Evolutionary conservation across 768 basidiomycete species (phyloP).

Genomic region (Leccinum truebloodii): DNA sequence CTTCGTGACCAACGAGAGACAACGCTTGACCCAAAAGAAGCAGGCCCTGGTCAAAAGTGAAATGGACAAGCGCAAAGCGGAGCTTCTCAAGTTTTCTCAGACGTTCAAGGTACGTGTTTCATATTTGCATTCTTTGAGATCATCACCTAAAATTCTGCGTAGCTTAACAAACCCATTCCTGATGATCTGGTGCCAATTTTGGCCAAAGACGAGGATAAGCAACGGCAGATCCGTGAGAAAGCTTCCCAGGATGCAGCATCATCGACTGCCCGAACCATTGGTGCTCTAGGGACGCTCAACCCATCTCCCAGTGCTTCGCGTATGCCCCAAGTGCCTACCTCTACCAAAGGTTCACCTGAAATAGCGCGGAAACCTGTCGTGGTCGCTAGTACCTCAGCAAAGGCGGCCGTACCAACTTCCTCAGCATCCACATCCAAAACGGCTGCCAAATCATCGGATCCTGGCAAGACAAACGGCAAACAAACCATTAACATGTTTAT

Average conservation of each 20-base stretch:
- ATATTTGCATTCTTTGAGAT: not conserved
- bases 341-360: conserved; percentile 34
- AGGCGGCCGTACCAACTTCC: conserved; percentile 32
- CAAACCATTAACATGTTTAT: conserved; percentile 72
- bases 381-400: conserved; percentile 25
- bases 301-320: conserved; percentile 51
- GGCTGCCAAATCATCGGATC: conserved; percentile 29
- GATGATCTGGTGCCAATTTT: conserved; percentile 91
- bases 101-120: conserved; percentile 81
- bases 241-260: conserved; percentile 68
- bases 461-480: conserved; percentile 44
- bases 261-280: conserved; percentile 67
- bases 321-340: conserved; percentile 34
- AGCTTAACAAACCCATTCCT: conserved; percentile 95
- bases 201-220: conserved; percentile 92
- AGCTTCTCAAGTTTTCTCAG: conserved; percentile 89
- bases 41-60: conserved; percentile 88
- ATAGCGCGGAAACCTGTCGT: conserved; percentile 28
- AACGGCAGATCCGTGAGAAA: conserved; percentile 79
- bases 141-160: conserved; percentile 2
- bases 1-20: conserved; percentile 91
- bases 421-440: conserved; percentile 34
- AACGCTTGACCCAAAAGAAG: conserved; percentile 87
- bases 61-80: conserved; percentile 93
- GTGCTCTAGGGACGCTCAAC: conserved; percentile 42